Percentiles rank a stretch among this genome's conserved stretches.
phyloP scores from a whole-genome alignment of 129 eudicot genomes.

The Kitagawia praeruptora region DNA sequence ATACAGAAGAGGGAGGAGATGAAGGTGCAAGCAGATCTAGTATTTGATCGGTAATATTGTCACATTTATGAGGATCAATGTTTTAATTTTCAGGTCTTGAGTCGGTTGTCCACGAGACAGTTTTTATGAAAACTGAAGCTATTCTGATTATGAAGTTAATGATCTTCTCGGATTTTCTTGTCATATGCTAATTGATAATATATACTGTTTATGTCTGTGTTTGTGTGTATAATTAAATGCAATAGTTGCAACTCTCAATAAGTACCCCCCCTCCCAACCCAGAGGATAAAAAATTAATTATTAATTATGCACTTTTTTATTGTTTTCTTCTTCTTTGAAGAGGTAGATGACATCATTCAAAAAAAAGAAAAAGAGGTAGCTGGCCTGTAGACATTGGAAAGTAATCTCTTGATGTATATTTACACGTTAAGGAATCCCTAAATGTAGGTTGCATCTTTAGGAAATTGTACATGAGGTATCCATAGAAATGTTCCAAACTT shows the following conservation, averaged over 20 bases:
- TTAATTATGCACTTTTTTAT: not conserved
- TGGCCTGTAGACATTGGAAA: not conserved
- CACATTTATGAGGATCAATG: not conserved
- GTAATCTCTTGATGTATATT: not conserved
- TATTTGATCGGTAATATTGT: not conserved
- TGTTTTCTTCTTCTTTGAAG: not conserved
- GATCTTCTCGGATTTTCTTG: not conserved
- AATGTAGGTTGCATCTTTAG: not conserved
- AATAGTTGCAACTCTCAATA: not conserved
- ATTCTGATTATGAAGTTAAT: not conserved
- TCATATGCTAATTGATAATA: no score
- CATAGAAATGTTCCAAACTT: not conserved
- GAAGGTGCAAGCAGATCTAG: conserved; percentile 28
- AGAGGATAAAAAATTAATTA: not conserved
- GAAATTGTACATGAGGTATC: not conserved
- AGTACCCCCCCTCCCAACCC: not conserved
- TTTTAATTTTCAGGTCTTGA: not conserved
- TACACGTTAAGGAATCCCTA: not conserved
- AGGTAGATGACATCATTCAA: not conserved
- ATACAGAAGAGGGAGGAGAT: conserved; percentile 29
- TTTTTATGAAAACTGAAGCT: not conserved
- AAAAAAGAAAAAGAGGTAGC: not conserved
- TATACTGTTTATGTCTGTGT: not conserved
- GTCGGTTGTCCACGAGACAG: not conserved
- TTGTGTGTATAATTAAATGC: not conserved